These are phyloP conservation scores for Ustilago xerochloae DNA, from an alignment of 1,284 basidiomycete genomes.

Conservation along the genomic window DNA sequence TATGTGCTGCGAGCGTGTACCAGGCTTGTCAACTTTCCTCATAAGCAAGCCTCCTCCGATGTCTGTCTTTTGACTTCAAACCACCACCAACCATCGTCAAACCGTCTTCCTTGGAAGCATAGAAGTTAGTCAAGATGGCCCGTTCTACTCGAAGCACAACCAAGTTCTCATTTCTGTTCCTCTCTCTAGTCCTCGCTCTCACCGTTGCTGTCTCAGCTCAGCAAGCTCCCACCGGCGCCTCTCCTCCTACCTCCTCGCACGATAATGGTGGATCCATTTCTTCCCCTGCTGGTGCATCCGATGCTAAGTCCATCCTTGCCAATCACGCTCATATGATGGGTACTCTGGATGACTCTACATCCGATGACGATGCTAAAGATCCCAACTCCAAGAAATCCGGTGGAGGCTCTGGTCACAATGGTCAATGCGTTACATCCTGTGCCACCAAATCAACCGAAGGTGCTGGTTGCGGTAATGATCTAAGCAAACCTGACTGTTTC, in stretches of 20 bases:
- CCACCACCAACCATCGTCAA: not conserved
- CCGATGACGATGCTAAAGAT: conserved; percentile 17
- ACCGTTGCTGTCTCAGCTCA: conserved; percentile 4
- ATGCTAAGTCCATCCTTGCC: conserved; percentile 22
- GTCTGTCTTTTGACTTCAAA: not conserved
- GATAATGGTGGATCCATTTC: conserved; percentile 25
- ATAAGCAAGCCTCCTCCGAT: not conserved
- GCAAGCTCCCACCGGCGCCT: conserved; percentile 1
- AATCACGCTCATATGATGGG: conserved; percentile 16
- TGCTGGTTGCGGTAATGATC: conserved; percentile 36
- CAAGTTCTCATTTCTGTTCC: conserved; percentile 4
- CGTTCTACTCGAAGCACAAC: not conserved
- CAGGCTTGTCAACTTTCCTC: too few species aligned
- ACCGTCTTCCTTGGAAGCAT: not conserved
- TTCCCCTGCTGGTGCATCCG: conserved; percentile 18
- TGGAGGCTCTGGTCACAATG: conserved; percentile 8
- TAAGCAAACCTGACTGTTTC: conserved; percentile 44
- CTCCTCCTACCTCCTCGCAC: not conserved
- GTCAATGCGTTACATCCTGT: conserved; percentile 33
- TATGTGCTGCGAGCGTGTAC: too few species aligned
- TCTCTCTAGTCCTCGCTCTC: conserved; percentile 10
- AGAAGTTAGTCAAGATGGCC: not conserved
- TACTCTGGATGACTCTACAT: conserved; percentile 21
- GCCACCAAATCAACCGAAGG: conserved; percentile 27
- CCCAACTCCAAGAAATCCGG: not conserved